Evolutionary conservation across 208 protist genomes (phyloP).

Genomic region (Entamoeba moshkovskii): DNA sequence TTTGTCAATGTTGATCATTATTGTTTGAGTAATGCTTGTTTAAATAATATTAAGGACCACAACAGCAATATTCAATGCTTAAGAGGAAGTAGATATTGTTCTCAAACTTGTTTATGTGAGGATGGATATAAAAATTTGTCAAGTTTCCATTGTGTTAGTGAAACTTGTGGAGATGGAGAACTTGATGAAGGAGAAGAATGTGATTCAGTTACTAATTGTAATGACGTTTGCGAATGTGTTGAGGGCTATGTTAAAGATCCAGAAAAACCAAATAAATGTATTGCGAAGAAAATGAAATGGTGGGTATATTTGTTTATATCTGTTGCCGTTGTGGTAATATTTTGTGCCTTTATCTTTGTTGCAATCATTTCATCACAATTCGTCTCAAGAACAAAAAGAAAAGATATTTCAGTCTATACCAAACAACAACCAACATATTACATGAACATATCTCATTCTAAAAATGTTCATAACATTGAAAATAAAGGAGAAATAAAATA

Average conservation of each 20-base stretch:
- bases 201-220: neutral
- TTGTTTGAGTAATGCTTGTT: neutral
- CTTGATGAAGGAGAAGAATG: neutral
- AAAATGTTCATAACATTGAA: neutral
- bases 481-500: neutral
- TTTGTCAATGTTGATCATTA: neutral
- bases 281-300: neutral
- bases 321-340: neutral
- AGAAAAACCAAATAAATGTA: neutral
- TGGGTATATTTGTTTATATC: neutral
- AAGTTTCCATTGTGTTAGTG: neutral
- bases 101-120: neutral
- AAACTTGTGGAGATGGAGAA: neutral
- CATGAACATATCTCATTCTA: neutral
- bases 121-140: neutral
- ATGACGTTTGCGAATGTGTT: neutral
- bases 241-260: neutral
- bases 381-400: neutral
- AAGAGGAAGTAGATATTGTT: neutral
- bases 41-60: neutral
- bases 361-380: neutral
- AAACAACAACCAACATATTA: neutral
- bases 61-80: neutral
- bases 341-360: neutral
- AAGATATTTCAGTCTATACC: neutral